A percentile compares a stretch with the other conserved stretches of the same genome.
Conservation (phyloP, 2,329 filamentous ascomycete species). For the Phialocephala sp. region DNA sequence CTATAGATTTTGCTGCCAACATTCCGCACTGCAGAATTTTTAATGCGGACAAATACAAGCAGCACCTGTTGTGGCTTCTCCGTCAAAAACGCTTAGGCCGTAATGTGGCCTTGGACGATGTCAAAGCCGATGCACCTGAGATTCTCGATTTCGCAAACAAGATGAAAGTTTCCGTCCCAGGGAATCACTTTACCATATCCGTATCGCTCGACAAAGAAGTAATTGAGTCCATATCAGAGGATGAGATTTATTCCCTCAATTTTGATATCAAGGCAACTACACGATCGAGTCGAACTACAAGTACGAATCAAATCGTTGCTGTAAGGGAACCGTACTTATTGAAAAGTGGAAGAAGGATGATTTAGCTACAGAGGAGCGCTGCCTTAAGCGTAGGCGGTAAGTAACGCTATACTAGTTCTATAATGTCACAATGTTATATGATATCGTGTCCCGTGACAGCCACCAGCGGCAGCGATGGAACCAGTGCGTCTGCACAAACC, state of each 20-base stretch:
- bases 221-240: not conserved
- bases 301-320: no score
- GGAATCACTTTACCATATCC: not conserved
- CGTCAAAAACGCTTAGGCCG: slow-evolving; percentile 10
- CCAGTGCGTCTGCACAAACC: no score
- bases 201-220: not conserved
- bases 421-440: no score
- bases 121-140: not conserved
- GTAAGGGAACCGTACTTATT: no score
- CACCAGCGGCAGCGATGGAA: no score
- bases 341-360: no score
- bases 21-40: slow-evolving; percentile 1
- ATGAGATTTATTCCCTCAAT: slow-evolving; percentile 9
- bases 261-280: not conserved
- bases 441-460: no score
- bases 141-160: not conserved
- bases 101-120: slow-evolving; percentile 9
- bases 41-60: not conserved
- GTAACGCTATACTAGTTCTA: no score
- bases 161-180: not conserved
- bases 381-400: no score
- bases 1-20: not conserved
- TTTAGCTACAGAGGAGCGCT: no score
- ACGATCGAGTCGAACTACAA: no score
- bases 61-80: slow-evolving; percentile 1